phyloP scores from a whole-genome alignment of 2,329 filamentous ascomycete genomes.

The Fusarium poae region DNA sequence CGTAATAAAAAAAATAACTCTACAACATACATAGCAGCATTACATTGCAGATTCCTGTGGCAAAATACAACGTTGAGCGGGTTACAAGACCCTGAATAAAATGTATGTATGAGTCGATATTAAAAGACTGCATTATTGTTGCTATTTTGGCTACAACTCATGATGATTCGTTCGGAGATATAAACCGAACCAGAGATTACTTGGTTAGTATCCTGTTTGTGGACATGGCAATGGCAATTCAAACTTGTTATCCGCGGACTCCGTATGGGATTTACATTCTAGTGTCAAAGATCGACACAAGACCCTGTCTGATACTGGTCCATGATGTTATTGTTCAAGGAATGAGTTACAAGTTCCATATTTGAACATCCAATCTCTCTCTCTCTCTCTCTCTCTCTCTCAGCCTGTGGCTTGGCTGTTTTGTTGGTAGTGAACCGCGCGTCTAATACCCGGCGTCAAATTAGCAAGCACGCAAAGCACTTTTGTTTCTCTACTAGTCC shows the following conservation, averaged over 20 bases:
- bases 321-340: background rate
- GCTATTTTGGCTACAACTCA: constrained; percentile 26
- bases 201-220: constrained; percentile 2
- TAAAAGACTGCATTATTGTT: constrained; percentile 1
- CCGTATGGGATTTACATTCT: constrained; percentile 14
- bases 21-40: background rate
- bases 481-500: constrained; percentile 17
- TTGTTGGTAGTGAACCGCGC: constrained; percentile 24
- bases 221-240: constrained; percentile 30
- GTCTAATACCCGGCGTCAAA: constrained; percentile 21
- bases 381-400: constrained; percentile 20
- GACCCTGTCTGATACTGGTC: constrained; percentile 9
- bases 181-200: constrained; percentile 6
- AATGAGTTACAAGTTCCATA: background rate
- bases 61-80: constrained; percentile 41
- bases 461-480: constrained; percentile 7
- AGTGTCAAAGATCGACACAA: constrained; percentile 13
- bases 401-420: constrained; percentile 17
- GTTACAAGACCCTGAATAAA: constrained; percentile 10
- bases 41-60: constrained; percentile 25
- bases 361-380: constrained; percentile 17
- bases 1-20: constrained; percentile 29
- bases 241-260: constrained; percentile 31
- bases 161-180: constrained; percentile 24
- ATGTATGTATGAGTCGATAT: background rate